These are phyloP conservation scores for Monascus ruber DNA, from an alignment of 2,329 filamentous ascomycete genomes.

Conservation along the genomic window DNA sequence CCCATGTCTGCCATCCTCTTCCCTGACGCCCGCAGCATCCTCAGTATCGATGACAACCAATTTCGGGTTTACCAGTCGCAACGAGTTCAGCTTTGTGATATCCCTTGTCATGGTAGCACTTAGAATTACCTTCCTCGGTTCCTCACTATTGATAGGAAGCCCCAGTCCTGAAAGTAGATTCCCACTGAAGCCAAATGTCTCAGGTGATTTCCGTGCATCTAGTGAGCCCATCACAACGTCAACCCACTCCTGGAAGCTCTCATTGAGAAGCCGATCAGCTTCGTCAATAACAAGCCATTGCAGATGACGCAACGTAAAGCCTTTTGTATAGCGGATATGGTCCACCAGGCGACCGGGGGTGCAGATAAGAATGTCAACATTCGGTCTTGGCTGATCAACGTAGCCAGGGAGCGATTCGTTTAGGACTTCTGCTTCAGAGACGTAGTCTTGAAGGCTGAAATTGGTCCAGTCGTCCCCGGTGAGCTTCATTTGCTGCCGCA, in stretches of 20 bases:
- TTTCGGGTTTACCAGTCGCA: constrained; percentile 62
- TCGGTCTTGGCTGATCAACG: constrained; percentile 54
- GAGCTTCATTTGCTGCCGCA: constrained; percentile 32
- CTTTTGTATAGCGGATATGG: constrained; percentile 71
- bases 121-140: constrained; percentile 68
- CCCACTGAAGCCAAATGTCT: constrained; percentile 34
- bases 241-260: constrained; percentile 89
- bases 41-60: constrained; percentile 62
- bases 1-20: constrained; percentile 9
- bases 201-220: constrained; percentile 42
- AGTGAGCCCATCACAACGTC: constrained; percentile 52
- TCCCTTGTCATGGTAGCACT: constrained; percentile 90
- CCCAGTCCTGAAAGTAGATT: constrained; percentile 23
- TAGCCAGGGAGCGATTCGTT: constrained; percentile 45
- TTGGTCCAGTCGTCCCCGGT: constrained; percentile 36
- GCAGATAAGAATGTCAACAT: constrained; percentile 78
- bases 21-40: constrained; percentile 10
- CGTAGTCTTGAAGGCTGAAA: constrained; percentile 35
- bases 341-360: constrained; percentile 88
- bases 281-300: constrained; percentile 90
- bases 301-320: constrained; percentile 66
- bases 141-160: constrained; percentile 27
- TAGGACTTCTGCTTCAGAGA: constrained; percentile 30
- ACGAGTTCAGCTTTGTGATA: constrained; percentile 61
- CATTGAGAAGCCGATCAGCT: constrained; percentile 79